Evolutionary conservation across 441 rosid species (phyloP).

Genomic region (Adansonia madagascariensis): DNA sequence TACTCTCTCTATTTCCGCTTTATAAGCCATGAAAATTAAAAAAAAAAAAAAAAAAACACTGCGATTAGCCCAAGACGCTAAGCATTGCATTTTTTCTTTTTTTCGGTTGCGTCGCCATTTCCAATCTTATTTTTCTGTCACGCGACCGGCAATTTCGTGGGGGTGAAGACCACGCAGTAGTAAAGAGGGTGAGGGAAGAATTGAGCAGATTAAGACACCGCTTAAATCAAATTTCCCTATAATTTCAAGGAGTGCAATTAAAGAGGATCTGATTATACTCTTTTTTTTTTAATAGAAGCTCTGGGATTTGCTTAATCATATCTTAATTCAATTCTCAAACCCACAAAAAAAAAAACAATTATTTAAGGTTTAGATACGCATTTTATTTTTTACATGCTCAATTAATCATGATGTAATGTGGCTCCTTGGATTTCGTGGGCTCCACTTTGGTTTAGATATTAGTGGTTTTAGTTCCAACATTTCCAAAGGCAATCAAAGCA

Average conservation of each 20-base stretch:
- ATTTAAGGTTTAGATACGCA: conserved; percentile 22
- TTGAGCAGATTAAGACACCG: background rate
- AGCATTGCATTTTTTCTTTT: conserved; percentile 10
- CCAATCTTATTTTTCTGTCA: conserved; percentile 37
- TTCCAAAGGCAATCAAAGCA: conserved; percentile 36
- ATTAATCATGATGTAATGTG: conserved; percentile 58
- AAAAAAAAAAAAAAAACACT: conserved; percentile 14
- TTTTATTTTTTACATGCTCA: conserved; percentile 25
- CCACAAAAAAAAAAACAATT: conserved; percentile 18
- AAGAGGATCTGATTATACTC: background rate
- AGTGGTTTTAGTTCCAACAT: background rate
- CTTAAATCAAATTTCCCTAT: conserved; percentile 31
- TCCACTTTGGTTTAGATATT: conserved; percentile 23
- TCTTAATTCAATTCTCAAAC: conserved; percentile 11
- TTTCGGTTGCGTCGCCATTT: conserved; percentile 31
- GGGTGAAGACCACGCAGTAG: background rate
- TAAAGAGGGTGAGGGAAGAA: conserved; percentile 9
- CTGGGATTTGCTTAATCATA: conserved; percentile 55
- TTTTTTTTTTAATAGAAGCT: conserved; percentile 31
- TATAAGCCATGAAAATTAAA: conserved; percentile 45
- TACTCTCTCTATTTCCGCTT: conserved; percentile 52
- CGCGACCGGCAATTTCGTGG: conserved; percentile 31
- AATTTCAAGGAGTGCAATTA: conserved; percentile 29
- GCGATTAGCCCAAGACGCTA: conserved; percentile 54
- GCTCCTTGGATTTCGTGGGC: conserved; percentile 78